phyloP scores from a whole-genome alignment of 805 yeast genomes.

The Saturnispora bothae region DNA sequence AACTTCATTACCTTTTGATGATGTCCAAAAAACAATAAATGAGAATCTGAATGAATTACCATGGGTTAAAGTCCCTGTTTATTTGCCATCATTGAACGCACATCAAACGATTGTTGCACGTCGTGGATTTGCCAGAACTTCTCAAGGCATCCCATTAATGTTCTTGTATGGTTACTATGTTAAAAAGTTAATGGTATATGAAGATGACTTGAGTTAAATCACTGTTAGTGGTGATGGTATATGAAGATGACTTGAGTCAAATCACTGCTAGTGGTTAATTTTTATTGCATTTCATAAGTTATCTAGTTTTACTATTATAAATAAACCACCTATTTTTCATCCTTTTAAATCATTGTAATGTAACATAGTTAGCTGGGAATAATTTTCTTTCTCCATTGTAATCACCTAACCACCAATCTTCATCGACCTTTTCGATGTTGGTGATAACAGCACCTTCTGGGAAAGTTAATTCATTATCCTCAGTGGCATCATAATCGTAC shows the following conservation, averaged over 20 bases:
- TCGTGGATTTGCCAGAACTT: conserved; percentile 44
- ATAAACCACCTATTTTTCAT: no score
- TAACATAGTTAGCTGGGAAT: conserved; percentile 88
- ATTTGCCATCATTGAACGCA: conserved; percentile 62
- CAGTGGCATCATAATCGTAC: conserved; percentile 80
- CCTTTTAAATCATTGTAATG: conserved; percentile 12
- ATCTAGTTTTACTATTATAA: background rate
- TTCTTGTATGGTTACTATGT: conserved; percentile 34
- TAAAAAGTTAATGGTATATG: conserved; percentile 10
- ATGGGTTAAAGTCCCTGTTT: conserved; percentile 74
- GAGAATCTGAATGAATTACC: conserved; percentile 47
- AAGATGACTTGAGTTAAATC: no score
- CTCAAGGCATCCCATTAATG: conserved; percentile 40
- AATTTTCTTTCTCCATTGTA: conserved; percentile 69
- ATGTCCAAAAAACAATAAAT: conserved; percentile 28
- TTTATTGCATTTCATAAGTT: background rate
- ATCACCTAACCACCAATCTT: conserved; percentile 96
- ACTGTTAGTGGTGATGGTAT: no score
- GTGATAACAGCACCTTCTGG: conserved; percentile 72
- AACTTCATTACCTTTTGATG: conserved; percentile 19
- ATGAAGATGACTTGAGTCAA: no score
- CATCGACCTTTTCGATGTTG: conserved; percentile 82
- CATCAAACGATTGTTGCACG: conserved; percentile 85
- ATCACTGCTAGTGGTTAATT: background rate
- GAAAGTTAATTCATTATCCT: conserved; percentile 83